Evolutionary conservation across 208 protist species (phyloP).

Genomic region (Trichomonas gallinae): DNA sequence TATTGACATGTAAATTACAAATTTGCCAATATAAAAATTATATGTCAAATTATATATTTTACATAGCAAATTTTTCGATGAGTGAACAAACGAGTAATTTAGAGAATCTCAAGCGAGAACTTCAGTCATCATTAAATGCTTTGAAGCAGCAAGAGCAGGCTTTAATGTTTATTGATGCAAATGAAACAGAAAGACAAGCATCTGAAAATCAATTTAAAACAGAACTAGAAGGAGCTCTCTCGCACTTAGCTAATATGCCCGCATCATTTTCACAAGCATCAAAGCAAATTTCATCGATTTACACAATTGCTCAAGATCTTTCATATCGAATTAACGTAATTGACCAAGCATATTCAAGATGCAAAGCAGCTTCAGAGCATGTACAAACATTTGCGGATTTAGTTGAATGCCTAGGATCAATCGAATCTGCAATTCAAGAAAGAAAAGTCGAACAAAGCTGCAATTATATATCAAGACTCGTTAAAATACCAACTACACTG

Average conservation of each 20-base stretch:
- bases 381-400: not conserved
- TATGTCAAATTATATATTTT: too few species aligned
- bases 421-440: not conserved
- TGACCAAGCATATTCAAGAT: not conserved
- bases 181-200: not conserved
- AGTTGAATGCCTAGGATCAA: not conserved
- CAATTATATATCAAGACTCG: not conserved
- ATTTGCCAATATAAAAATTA: too few species aligned
- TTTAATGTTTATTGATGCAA: not conserved
- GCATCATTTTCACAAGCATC: not conserved
- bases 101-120: not conserved
- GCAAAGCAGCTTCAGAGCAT: not conserved
- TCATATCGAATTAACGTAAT: not conserved
- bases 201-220: not conserved
- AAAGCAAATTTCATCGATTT: not conserved
- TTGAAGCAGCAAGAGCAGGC: not conserved
- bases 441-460: not conserved
- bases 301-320: not conserved
- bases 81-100: not conserved
- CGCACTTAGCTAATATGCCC: not conserved
- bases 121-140: not conserved
- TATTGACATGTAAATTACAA: too few species aligned
- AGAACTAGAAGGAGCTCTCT: not conserved
- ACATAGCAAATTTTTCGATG: too few species aligned
- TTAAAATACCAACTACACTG: not conserved